Evolutionary conservation across 2,329 filamentous ascomycete species (phyloP), one percentile per base, ranked within the genome.

Genomic region (Zymoseptoria passerinii): DNA sequence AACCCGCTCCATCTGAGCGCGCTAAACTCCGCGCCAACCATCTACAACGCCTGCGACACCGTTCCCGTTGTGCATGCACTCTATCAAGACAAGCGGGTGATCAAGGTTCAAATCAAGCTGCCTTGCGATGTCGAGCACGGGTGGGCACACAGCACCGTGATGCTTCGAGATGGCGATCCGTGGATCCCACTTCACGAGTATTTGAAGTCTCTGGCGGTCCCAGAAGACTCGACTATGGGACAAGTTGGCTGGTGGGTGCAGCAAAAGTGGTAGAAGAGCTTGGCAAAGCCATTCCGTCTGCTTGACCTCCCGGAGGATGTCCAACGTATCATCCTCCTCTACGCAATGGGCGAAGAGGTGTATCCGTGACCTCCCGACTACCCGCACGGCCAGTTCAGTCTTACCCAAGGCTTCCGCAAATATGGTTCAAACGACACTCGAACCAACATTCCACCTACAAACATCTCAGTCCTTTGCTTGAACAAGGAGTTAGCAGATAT

Each of bases 91-190:
- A 13, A 52, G 3, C n/a, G 48, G 3, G 49, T 60, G 27, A 52
- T 57, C 50, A 53, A 54, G 48, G 19, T 57, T 7, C 58, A 57
- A 50, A 19, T 60, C 16, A 60, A 57, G 54, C 52, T 60, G 10
- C 28, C 50, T 10, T 58, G 56, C 9, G 51, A 58, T 20, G 5
- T 58, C 28, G 52, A 55, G 0, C 1, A 3, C 3, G 44, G 48
- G 1, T 52, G 52, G 56, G 8, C 13, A 23, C 18, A 9, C 23
- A n/a, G 19, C 8, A 54, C 19, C 8, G 58, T 57, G 16, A 54
- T 60, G 58, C 13, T 60, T 19, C 16, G 52, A 10, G 51, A 35
- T 23, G 58, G 40, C 6, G 54, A 54, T 9, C 44, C 48, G 8
- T 50, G 54, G 54, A 40, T 50, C 19, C 27, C 58, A 0, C 54